Evolutionary conservation across 2,329 filamentous ascomycete genomes (phyloP), one percentile per base, ranked within the genome.

Genomic region (Rasamsonia emersonii): DNA sequence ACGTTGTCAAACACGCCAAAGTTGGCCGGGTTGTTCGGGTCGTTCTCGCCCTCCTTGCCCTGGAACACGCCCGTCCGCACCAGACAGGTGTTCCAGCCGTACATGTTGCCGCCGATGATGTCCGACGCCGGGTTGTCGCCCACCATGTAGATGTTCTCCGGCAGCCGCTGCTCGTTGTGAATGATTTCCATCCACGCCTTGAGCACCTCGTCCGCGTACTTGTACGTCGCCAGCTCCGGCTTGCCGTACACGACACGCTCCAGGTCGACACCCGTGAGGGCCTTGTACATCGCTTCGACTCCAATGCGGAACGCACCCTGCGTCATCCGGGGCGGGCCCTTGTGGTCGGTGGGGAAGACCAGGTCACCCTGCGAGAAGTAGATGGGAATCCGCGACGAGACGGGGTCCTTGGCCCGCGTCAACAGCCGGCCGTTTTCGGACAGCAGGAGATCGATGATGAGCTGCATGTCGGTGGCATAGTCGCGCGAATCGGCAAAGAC

Each of bases 21-120:
- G 62, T 71, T 82, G 51, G 81, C 81, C 1, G 81, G 81, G 62
- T 83, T 86, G 61, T 83, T 68, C 56, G 79, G 70, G 51, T 86
- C 82, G 52, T 86, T 86, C 37, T 76, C 79, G 11, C 74, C 79
- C 16, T 42, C 35, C 24, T 43, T 43, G 40, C 81, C 81, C 62
- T 83, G 78, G 71, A 81, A 85, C 28, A 86, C 80, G 61, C 82
- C 82, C 0, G 81, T 86, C 51, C 80, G 75, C 35, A 86, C 81
- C 33, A 86, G 62, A 51, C 81, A 85, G 3, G 81, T 85, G 62
- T 86, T 86, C 82, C 81, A 86, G 38, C 79, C 79, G 58, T 86
- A 84, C 71, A 79, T 81, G 69, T 86, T 86, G 40, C 80, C 81
- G 40, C 81, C 81, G 42, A 81, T 69, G 49, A 84, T 83, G 53